Percentiles rank a stretch among this genome's conserved stretches.
These are phyloP conservation scores for Biscogniauxia sp. DNA, from an alignment of 2,329 filamentous ascomycete species.

Conservation along the genomic window DNA sequence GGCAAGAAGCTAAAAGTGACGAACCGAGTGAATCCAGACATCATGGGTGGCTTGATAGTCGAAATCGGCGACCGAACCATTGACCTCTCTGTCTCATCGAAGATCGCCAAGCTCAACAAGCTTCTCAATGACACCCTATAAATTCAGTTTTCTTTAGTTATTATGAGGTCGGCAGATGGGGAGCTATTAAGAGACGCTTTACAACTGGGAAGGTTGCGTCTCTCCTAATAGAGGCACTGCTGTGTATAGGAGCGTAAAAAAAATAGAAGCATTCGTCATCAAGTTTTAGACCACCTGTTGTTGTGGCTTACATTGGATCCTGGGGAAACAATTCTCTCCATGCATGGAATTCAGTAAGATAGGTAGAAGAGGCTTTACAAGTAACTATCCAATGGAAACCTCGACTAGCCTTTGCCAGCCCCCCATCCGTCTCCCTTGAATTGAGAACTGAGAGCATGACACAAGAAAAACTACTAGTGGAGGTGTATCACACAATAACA, in stretches of 20 bases:
- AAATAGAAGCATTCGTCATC: slow-evolving; percentile 30
- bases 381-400: background rate
- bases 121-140: slow-evolving; percentile 95
- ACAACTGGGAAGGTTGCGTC: slow-evolving; percentile 19
- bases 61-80: slow-evolving; percentile 98
- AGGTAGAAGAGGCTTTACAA: background rate
- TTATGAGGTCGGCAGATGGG: slow-evolving; percentile 12
- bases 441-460: too few relatives aligned
- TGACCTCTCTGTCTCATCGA: slow-evolving; percentile 91
- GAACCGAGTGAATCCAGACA: slow-evolving; percentile 92
- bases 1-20: slow-evolving; percentile 99
- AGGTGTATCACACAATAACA: too few relatives aligned
- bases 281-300: background rate
- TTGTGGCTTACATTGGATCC: too few relatives aligned
- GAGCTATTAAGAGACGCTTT: slow-evolving; percentile 17
- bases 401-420: background rate
- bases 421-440: too few relatives aligned
- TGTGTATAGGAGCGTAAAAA: slow-evolving; percentile 36
- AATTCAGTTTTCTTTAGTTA: slow-evolving; percentile 44
- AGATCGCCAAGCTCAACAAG: slow-evolving; percentile 99
- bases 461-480: too few relatives aligned
- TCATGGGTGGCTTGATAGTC: slow-evolving; percentile 89
- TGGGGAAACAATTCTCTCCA: background rate
- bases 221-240: slow-evolving; percentile 17
- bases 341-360: background rate